Base-by-base conservation (phyloP, 169 alveolate species). In the Cryptosporidium sp. region DNA sequence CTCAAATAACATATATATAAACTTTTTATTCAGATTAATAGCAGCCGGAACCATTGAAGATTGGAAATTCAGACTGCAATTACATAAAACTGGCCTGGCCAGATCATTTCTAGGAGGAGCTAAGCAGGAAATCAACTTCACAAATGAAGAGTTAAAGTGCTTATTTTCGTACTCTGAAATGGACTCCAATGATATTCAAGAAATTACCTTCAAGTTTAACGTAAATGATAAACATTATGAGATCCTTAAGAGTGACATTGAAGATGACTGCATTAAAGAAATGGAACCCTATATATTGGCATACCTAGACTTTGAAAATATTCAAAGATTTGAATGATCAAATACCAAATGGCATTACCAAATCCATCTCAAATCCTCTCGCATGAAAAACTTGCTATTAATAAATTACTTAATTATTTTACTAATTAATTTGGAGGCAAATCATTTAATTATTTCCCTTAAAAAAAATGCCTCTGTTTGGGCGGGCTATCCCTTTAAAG, bases 61-160 rank as follows among this genome's bases (percentile, higher is more conserved):
- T 35, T 80, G 71, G 50, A 80, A 80, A 50, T 71, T 61, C 50
- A 86, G 84, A 52, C 87, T 84, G n/a, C 85, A 51, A 43, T 68
- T 86, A n/a, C 86, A 86, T 45, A 71, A 65, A 48, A n/a, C 86
- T 31, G 85, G 85, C 58, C 65, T 86, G 23, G 85, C 89, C 5
- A 59, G 51, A 14, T 18, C 39, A 29, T 80, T 80, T 35, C 67
- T 80, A 37, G 48, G 50, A 45, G 89, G 68, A 2, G 69, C 69
- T n/a, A 62, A 61, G 8, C 89, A 62, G 55, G 75, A 65, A 26
- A 26, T 80, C 14, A 21, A 10, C 12, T 62, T 80, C 59, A 41
- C 89, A n/a, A 59, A 59, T 23, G 80, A 80, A 12, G 89, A 80
- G 41, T 29, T 80, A 45, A 65, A 59, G 18, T 62, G n/a, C 55